Evolutionary conservation across 2,329 filamentous ascomycete genomes (phyloP).

Genomic region (Colletotrichum sp.): DNA sequence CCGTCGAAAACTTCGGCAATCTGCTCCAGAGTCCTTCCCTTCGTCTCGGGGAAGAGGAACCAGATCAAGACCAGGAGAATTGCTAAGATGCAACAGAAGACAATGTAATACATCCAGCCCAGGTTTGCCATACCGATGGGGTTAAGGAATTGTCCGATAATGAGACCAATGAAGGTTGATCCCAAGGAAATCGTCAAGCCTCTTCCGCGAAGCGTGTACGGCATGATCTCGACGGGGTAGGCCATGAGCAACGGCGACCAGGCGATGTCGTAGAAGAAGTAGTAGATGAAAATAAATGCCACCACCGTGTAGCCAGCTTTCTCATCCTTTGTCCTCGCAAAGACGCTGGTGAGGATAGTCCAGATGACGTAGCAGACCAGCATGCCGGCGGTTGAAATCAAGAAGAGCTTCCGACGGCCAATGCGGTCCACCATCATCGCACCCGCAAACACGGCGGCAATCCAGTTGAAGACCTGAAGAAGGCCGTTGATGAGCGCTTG

Average conservation of each 20-base stretch:
- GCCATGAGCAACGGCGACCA: conserved; percentile 17
- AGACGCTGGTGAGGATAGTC: conserved; percentile 22
- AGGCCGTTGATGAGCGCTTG: conserved; percentile 46
- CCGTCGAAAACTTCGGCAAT: conserved; percentile 23
- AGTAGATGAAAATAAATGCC: conserved; percentile 22
- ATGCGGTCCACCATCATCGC: conserved; percentile 48
- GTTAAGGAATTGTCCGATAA: conserved; percentile 42
- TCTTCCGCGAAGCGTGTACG: conserved; percentile 22
- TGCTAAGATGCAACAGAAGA: conserved; percentile 24
- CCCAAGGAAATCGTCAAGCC: conserved; percentile 20
- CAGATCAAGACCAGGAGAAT: conserved; percentile 25
- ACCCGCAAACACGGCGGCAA: conserved; percentile 28
- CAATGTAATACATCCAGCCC: conserved; percentile 27
- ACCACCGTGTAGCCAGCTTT: conserved; percentile 24
- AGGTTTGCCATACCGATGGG: conserved; percentile 44
- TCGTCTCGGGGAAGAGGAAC: conserved; percentile 33
- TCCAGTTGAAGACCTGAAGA: conserved; percentile 15
- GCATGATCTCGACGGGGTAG: conserved; percentile 24
- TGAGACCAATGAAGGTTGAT: conserved; percentile 31
- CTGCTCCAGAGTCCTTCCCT: conserved; percentile 26
- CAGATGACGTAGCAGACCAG: conserved; percentile 29
- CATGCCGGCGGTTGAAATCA: conserved; percentile 38
- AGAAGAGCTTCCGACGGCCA: conserved; percentile 45
- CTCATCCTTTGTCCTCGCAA: not conserved
- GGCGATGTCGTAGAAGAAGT: conserved; percentile 23